Evolutionary conservation across 2,329 filamentous ascomycete genomes (phyloP).

Genomic region (Aspergillus viridinutans): DNA sequence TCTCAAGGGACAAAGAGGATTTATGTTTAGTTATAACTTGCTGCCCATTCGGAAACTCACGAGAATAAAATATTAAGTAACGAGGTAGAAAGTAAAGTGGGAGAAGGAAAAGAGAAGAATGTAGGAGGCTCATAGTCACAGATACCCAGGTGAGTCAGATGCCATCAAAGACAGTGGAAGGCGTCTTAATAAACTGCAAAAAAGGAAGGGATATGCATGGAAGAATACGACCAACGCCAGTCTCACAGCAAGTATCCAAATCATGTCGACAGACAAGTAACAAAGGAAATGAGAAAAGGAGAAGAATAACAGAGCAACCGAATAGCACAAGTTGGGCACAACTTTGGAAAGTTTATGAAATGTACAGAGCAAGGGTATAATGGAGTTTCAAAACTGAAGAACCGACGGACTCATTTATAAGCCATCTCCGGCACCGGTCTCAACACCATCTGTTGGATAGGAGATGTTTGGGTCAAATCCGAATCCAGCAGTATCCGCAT

Average conservation of each 20-base stretch:
- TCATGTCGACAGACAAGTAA: slow-evolving; percentile 19
- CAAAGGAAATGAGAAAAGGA: slow-evolving; percentile 14
- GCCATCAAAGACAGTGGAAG: neutral
- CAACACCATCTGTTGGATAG: slow-evolving; percentile 40
- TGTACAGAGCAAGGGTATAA: slow-evolving; percentile 39
- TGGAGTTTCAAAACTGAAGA: slow-evolving; percentile 31
- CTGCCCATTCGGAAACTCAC: slow-evolving; percentile 1
- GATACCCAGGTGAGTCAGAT: slow-evolving; percentile 1
- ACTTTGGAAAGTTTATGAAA: slow-evolving; percentile 21
- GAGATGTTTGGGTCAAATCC: slow-evolving; percentile 40
- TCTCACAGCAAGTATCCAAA: slow-evolving; percentile 28
- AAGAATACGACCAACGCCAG: slow-evolving; percentile 35
- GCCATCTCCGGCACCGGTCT: slow-evolving; percentile 38
- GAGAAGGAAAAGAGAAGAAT: slow-evolving; percentile 17
- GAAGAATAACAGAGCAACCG: slow-evolving; percentile 17
- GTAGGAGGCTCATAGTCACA: slow-evolving; percentile 9
- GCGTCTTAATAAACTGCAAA: neutral
- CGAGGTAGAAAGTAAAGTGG: slow-evolving; percentile 20
- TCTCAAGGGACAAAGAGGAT: slow-evolving; percentile 9
- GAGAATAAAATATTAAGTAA: slow-evolving; percentile 21
- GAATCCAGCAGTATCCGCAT: slow-evolving; percentile 40
- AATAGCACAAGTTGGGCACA: slow-evolving; percentile 12
- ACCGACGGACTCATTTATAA: slow-evolving; percentile 34
- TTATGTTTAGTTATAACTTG: slow-evolving; percentile 5
- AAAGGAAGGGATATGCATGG: slow-evolving; percentile 23